Base-by-base conservation (phyloP, 2,329 filamentous ascomycete genomes). In the Zasmidium angulare region DNA sequence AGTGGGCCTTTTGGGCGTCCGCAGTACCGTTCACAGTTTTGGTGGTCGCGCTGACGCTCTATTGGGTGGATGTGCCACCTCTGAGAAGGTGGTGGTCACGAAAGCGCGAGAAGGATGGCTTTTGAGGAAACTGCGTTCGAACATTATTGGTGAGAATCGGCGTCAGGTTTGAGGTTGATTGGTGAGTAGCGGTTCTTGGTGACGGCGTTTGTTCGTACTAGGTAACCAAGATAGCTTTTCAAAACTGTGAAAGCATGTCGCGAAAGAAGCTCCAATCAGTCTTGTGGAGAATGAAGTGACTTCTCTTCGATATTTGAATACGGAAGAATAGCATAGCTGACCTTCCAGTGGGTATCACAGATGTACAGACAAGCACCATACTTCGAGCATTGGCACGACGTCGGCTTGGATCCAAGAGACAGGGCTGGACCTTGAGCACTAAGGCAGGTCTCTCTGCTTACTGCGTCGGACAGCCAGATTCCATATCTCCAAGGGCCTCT, bases 381-480 rank as follows among this genome's bases (percentile, higher is more conserved):
- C 9, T 43, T 17, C 11, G 36, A 43, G 4, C 26, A 7, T 17
- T 9, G 11, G 36, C n/a, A 17, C 36, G n/a, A 43, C n/a, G n/a
- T n/a, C 23, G 59, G 54, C 24, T 59, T 51, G 52, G 58, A 23
- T 22, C 55, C 14, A 36, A 14, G 17, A 53, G 12, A 29, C 29
- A 52, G 23, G 46, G 43, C 53, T 31, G n/a, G n/a, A n/a, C 14
- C 52, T 46, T 29, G 11, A 11, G 26, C 40, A 17, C 26, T 56
- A 31, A 40, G 19, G n/a, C n/a, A n/a, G n/a, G n/a, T n/a, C n/a
- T n/a, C n/a, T n/a, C 43, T 46, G 22, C 55, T 66, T 63, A 88
- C 76, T 88, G 86, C 67, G 84, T 84, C 11, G 84, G 82, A 74
- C 86, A 89, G 43, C 85, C 84, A 29, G 79, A 76, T 51, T 86